Evolutionary conservation across 805 yeast genomes (phyloP).

Genomic region (Ogataea haglerorum): DNA sequence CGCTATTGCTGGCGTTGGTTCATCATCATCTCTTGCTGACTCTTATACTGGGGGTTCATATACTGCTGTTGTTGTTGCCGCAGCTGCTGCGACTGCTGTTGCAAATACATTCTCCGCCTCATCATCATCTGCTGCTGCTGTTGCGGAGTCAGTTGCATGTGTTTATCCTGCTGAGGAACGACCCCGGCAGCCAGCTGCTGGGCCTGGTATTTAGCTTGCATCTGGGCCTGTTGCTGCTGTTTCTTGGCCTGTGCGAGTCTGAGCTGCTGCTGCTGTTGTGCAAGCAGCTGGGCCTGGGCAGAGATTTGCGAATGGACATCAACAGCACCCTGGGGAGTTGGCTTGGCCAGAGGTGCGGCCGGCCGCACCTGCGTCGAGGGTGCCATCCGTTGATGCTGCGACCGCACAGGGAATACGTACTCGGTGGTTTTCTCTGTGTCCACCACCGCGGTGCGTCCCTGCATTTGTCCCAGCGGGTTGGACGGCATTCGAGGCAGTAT

Average conservation of each 20-base stretch:
- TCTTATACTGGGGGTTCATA: constrained; percentile 20
- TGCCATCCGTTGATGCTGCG: constrained; percentile 36
- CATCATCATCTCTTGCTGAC: constrained; percentile 25
- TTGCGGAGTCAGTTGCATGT: constrained; percentile 21
- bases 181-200: constrained; percentile 16
- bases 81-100: constrained; percentile 25
- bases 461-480: constrained; percentile 67
- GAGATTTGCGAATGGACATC: constrained; percentile 16
- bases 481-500: constrained; percentile 58
- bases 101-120: constrained; percentile 22
- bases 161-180: constrained; percentile 15
- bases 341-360: constrained; percentile 7
- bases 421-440: constrained; percentile 69
- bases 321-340: constrained; percentile 6
- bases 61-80: constrained; percentile 20
- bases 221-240: constrained; percentile 18
- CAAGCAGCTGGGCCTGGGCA: constrained; percentile 15
- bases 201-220: constrained; percentile 17
- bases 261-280: constrained; percentile 21
- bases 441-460: constrained; percentile 74
- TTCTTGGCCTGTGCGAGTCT: constrained; percentile 20
- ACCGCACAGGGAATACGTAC: constrained; percentile 54
- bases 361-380: constrained; percentile 7
- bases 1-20: constrained; percentile 20
- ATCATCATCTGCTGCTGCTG: constrained; percentile 23